These are phyloP conservation scores for Pseudoscleropodium purum DNA, from an alignment of 225 moss, liverwort and hornwort genomes.

Conservation along the genomic window DNA sequence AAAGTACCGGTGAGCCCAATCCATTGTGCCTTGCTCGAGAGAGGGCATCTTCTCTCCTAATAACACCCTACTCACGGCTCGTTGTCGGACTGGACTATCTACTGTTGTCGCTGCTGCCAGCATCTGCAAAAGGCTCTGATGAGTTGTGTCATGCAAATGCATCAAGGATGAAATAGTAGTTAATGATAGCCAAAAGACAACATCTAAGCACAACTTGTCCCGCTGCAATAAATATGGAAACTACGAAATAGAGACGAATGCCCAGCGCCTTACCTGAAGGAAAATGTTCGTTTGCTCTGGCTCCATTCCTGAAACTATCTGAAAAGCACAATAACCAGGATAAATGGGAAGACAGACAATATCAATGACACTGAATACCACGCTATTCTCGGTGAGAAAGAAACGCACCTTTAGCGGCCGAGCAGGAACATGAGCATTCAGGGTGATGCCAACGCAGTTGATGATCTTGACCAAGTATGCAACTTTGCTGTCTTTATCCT, in stretches of 20 bases:
- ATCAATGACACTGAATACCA: neutral
- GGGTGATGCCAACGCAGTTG: constrained; percentile 73
- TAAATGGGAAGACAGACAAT: neutral
- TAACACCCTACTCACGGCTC: constrained; percentile 62
- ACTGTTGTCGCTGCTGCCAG: constrained; percentile 77
- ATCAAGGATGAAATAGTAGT: neutral
- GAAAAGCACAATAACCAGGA: constrained; percentile 1
- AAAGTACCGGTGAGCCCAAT: constrained; percentile 74
- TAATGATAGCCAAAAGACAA: neutral
- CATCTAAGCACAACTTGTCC: neutral
- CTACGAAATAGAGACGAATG: neutral
- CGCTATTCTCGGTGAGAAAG: neutral
- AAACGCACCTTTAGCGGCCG: constrained; percentile 51
- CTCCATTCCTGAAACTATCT: constrained; percentile 92
- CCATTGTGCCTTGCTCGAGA: constrained; percentile 44
- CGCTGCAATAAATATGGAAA: neutral
- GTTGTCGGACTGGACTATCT: constrained; percentile 50
- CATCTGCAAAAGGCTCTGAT: constrained; percentile 45
- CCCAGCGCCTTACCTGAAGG: constrained; percentile 53
- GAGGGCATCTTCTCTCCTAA: constrained; percentile 62
- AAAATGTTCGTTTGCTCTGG: constrained; percentile 81
- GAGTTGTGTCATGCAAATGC: neutral
- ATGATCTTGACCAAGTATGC: constrained; percentile 73
- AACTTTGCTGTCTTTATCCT: constrained; percentile 88
- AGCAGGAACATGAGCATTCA: constrained; percentile 68